These are phyloP conservation scores for Fusarium praegraminearum DNA, from an alignment of 2,329 filamentous ascomycete genomes.

Conservation along the genomic window DNA sequence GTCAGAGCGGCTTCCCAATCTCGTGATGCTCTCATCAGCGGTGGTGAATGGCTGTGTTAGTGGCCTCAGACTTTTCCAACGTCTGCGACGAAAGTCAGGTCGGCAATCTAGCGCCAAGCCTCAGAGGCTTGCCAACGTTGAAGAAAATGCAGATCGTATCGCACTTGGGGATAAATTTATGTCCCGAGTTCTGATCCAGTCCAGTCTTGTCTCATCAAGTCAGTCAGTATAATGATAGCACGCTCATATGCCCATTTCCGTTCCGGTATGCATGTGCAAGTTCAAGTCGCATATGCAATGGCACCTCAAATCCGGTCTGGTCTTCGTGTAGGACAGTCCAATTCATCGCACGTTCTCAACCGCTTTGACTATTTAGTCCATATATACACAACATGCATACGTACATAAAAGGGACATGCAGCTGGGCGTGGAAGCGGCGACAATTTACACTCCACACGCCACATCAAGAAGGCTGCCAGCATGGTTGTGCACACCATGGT, in stretches of 20 bases:
- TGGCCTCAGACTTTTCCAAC: constrained; percentile 47
- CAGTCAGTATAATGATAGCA: constrained; percentile 23
- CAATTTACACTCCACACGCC: constrained; percentile 35
- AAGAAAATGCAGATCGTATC: constrained; percentile 28
- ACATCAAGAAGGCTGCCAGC: constrained; percentile 29
- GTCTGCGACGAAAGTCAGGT: constrained; percentile 28
- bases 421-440: constrained; percentile 34
- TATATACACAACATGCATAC: constrained; percentile 10
- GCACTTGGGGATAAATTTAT: constrained; percentile 27
- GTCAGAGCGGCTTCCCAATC: constrained; percentile 46
- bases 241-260: constrained; percentile 29
- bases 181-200: constrained; percentile 18
- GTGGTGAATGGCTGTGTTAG: constrained; percentile 30
- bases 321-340: constrained; percentile 44
- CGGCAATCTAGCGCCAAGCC: constrained; percentile 36
- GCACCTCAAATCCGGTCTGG: constrained; percentile 43
- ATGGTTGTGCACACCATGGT: constrained; percentile 37
- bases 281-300: constrained; percentile 46
- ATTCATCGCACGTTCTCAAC: constrained; percentile 48
- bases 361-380: constrained; percentile 37
- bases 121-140: constrained; percentile 36
- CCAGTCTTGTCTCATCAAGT: constrained; percentile 5
- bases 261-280: constrained; percentile 43
- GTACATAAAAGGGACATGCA: constrained; percentile 31
- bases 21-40: constrained; percentile 43